Percentiles rank a stretch among this genome's conserved stretches.
phyloP scores from a whole-genome alignment of 2,329 filamentous ascomycete species.

The Pyrenochaeta sp. region DNA sequence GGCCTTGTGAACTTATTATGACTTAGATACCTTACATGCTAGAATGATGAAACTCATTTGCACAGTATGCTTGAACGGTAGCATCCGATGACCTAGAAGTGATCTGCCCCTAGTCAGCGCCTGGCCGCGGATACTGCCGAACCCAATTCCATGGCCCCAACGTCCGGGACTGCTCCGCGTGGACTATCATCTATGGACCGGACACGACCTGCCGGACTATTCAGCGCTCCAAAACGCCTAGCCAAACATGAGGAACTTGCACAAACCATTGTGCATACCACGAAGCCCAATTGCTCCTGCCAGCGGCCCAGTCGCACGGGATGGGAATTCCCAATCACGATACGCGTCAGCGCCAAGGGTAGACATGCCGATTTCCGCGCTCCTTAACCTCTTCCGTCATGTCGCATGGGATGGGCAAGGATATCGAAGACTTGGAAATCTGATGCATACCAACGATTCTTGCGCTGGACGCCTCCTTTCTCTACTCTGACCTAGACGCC shows the following conservation, averaged over 20 bases:
- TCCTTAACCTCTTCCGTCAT: slow-evolving; percentile 26
- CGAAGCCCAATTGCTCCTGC: neutral
- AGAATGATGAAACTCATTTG: neutral
- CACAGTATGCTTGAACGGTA: neutral
- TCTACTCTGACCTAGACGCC: neutral
- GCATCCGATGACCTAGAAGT: neutral
- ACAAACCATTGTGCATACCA: no score
- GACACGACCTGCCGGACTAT: neutral
- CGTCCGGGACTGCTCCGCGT: neutral
- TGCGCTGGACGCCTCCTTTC: neutral
- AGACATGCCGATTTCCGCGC: slow-evolving; percentile 27
- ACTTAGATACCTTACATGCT: slow-evolving; percentile 2
- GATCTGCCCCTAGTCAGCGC: neutral
- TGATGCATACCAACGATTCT: neutral
- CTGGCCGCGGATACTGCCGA: neutral
- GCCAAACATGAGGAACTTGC: no score
- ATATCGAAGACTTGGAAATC: slow-evolving; percentile 14
- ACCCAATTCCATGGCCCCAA: neutral
- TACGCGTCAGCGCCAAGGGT: slow-evolving; percentile 34
- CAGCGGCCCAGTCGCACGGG: neutral
- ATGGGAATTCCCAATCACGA: slow-evolving; percentile 8
- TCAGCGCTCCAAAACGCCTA: no score
- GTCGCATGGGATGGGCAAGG: slow-evolving; percentile 12
- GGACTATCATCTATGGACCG: neutral
- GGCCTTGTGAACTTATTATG: neutral